Conservation (phyloP, 345 rosid species). For the Eucalyptus erythrocorys region DNA sequence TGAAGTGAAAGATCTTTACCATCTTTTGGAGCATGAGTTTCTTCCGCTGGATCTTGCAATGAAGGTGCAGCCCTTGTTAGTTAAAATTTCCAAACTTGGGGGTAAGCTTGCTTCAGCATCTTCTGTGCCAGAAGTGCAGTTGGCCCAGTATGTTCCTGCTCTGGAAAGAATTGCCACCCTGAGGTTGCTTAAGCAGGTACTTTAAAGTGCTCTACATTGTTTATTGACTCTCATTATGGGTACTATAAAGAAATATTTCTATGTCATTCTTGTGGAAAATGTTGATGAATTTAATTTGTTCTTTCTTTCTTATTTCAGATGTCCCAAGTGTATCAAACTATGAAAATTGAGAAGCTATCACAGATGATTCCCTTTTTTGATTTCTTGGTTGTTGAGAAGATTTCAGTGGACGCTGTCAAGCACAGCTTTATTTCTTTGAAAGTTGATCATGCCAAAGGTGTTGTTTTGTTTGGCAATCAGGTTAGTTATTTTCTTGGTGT, state of each 20-base stretch:
- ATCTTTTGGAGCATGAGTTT: conserved; percentile 85
- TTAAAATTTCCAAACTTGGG: conserved; percentile 74
- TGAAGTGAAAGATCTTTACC: conserved; percentile 93
- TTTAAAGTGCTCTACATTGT: background rate
- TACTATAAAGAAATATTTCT: background rate
- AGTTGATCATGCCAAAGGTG: conserved; percentile 79
- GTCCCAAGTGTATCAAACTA: conserved; percentile 76
- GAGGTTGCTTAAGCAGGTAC: conserved; percentile 88
- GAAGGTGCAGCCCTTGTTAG: conserved; percentile 64
- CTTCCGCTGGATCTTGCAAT: conserved; percentile 76
- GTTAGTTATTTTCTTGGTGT: conserved; percentile 19
- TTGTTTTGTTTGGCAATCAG: conserved; percentile 51
- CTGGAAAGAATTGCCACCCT: conserved; percentile 85
- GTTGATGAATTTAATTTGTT: background rate
- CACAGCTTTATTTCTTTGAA: conserved; percentile 74
- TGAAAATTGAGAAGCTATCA: conserved; percentile 68
- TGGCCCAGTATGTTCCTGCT: conserved; percentile 69
- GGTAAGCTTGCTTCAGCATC: conserved; percentile 90
- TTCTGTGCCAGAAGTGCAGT: conserved; percentile 81
- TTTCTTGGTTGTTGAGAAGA: conserved; percentile 76
- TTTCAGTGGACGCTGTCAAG: conserved; percentile 89
- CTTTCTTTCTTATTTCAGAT: conserved; percentile 38
- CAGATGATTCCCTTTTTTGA: conserved; percentile 85
- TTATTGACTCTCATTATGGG: background rate
- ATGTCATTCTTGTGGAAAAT: background rate